These are phyloP conservation scores for Phyllosticta capitalensis DNA, from an alignment of 2,329 filamentous ascomycete species.

Conservation along the genomic window DNA sequence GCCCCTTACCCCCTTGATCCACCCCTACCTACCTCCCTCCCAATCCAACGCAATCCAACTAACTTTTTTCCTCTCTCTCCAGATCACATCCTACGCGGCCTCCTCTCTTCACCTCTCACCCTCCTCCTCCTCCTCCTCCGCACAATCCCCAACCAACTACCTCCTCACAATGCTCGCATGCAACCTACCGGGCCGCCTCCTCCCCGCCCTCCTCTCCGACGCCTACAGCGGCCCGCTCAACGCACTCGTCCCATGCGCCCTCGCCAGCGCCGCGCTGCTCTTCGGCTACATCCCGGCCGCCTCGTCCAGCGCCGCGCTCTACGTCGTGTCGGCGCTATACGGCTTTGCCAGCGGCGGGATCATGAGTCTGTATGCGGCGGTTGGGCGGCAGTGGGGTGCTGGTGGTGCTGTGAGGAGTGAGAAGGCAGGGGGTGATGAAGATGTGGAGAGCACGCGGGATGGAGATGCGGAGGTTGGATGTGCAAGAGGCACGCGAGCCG, in stretches of 20 bases:
- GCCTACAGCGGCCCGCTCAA: not conserved
- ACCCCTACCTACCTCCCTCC: not conserved
- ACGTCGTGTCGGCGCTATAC: not conserved
- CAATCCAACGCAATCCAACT: not conserved
- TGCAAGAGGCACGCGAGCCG: no score
- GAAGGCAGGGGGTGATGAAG: not conserved
- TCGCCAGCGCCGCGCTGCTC: not conserved
- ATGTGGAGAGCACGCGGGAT: not conserved
- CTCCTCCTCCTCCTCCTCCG: not conserved
- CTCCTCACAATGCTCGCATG: not conserved
- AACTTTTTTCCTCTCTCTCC: not conserved
- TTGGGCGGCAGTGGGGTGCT: not conserved
- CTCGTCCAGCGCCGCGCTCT: not conserved
- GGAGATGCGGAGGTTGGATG: no score
- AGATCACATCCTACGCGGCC: not conserved
- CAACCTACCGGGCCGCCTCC: not conserved
- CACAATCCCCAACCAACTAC: not conserved
- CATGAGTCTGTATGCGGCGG: not conserved
- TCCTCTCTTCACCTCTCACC: not conserved
- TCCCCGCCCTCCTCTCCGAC: not conserved
- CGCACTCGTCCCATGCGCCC: not conserved
- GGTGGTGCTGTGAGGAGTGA: not conserved
- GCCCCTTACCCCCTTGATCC: not conserved
- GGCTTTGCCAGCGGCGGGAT: constrained; percentile 11
- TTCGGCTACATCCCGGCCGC: not conserved